Evolutionary conservation across 441 rosid genomes (phyloP), one percentile per base, ranked within the genome.

Genomic region (Eutrema salsugineum): DNA sequence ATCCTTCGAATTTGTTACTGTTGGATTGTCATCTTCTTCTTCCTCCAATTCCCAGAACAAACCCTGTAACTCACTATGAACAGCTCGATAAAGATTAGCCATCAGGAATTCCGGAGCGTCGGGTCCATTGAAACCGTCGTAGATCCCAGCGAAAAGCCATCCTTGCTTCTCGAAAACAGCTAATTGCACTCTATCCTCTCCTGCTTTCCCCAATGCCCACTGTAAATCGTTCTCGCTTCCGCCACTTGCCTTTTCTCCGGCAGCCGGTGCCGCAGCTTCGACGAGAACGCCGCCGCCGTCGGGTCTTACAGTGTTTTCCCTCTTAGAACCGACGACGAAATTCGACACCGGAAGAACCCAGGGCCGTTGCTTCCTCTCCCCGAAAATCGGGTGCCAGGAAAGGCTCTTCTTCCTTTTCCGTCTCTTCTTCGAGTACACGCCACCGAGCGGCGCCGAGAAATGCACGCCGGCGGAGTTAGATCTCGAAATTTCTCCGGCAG

Each of bases 121-220:
- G 1, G 98, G 98, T 19, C 98, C 97, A 36, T 92, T 92, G 77
- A 92, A 92, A 27, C 97, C 97, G 68, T 91, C 97, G 67, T 94
- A 94, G 78, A 94, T 92, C 68, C 99, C 97, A 16, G 91, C 97
- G 63, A 91, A 91, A 66, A 94, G 72, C 99, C 99, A 94, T 9
- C 99, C 99, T 51, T 91, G 97, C 84, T 94, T 94, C 83, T 94
- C 99, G 33, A 97, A 91, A 55, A 94, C 94, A 32, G 93, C 99
- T 64, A 94, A 91, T 46, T 94, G 99, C 22, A 94, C 99, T 61
- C 97, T 85, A 51, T 94, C 99, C 85, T 94, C 99, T 11, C 99
- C 99, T 1, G 99, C 97, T 80, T 94, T 94, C 35, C 96, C 99
- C 71, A 90, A 71, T 67, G 97, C 97, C 99, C 99, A 94, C 80